These are phyloP conservation scores for Calonectria pseudoreteaudii DNA, from an alignment of 2,329 filamentous ascomycete genomes.

Conservation along the genomic window DNA sequence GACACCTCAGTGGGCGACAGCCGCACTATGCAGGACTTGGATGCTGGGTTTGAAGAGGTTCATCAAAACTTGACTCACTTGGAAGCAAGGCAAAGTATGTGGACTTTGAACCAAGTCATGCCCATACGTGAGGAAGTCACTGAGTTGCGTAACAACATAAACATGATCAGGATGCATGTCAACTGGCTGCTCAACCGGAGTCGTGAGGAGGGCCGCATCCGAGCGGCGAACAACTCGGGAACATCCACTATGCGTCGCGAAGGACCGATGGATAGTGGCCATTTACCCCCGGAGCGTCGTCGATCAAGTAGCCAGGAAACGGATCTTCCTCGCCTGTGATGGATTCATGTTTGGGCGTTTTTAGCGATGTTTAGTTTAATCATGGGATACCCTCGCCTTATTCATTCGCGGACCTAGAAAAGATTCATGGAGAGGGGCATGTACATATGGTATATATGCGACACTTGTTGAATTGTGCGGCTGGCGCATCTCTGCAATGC, in stretches of 20 bases:
- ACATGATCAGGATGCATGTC: constrained; percentile 70
- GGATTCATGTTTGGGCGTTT: not conserved
- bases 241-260: constrained; percentile 48
- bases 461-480: not conserved
- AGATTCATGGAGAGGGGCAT: not conserved
- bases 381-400: constrained; percentile 20
- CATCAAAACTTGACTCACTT: constrained; percentile 68
- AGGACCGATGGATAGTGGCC: constrained; percentile 41
- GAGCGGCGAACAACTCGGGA: constrained; percentile 51
- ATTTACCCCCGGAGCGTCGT: constrained; percentile 49
- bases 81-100: constrained; percentile 70
- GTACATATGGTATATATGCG: not conserved
- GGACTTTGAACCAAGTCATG: constrained; percentile 71
- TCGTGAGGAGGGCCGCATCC: constrained; percentile 58
- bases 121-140: constrained; percentile 73
- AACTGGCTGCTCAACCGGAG: constrained; percentile 68
- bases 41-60: constrained; percentile 64
- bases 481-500: not conserved
- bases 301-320: constrained; percentile 51
- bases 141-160: constrained; percentile 68
- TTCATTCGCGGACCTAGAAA: constrained; percentile 5
- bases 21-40: constrained; percentile 56
- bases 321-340: constrained; percentile 52
- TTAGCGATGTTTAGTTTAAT: constrained; percentile 19
- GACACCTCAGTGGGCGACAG: constrained; percentile 63